phyloP scores from a whole-genome alignment of 169 alveolate genomes.

The Plasmodium inui region DNA sequence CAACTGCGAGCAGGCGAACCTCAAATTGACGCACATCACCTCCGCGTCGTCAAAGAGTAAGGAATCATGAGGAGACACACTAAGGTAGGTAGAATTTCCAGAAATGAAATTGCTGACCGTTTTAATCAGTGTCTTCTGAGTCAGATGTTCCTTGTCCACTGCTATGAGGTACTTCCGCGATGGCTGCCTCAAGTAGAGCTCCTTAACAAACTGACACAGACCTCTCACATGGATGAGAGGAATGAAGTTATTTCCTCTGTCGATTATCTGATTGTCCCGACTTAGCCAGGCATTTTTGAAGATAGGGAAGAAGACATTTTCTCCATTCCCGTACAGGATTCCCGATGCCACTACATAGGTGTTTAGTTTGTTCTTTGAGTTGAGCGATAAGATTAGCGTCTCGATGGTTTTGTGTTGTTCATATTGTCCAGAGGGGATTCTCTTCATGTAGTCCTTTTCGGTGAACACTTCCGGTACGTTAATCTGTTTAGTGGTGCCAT shows the following conservation, averaged over 20 bases:
- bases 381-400: conserved; percentile 31
- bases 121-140: conserved; percentile 30
- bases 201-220: conserved; percentile 38
- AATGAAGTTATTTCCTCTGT: conserved; percentile 42
- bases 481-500: neutral
- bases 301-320: conserved; percentile 32
- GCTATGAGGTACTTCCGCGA: conserved; percentile 29
- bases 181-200: neutral
- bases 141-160: conserved; percentile 32
- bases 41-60: conserved; percentile 29
- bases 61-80: conserved; percentile 29
- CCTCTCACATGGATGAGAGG: conserved; percentile 51
- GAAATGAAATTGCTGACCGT: conserved; percentile 25
- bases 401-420: conserved; percentile 49
- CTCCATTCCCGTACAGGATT: conserved; percentile 46
- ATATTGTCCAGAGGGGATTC: conserved; percentile 25
- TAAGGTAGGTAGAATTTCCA: conserved; percentile 12
- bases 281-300: conserved; percentile 68
- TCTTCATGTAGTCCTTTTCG: conserved; percentile 42
- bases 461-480: conserved; percentile 25
- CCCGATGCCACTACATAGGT: conserved; percentile 65
- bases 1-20: conserved; percentile 32
- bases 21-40: conserved; percentile 19
- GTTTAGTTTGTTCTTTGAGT: conserved; percentile 33
- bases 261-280: conserved; percentile 32